Conservation (phyloP, 2,329 filamentous ascomycete species). For the Hirsutella minnesotensis region DNA sequence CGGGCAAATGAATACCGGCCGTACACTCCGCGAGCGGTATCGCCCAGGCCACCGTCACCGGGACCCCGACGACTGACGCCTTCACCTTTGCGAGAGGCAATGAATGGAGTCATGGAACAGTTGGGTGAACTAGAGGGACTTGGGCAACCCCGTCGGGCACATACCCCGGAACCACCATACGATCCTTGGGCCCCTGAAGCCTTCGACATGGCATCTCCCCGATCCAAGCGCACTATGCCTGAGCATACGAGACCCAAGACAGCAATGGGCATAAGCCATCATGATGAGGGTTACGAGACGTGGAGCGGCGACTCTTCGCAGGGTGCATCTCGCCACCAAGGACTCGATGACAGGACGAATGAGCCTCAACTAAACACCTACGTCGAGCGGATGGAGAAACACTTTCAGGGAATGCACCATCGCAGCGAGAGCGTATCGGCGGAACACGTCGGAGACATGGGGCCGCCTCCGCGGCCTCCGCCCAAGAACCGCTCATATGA, state of each 20-base stretch:
- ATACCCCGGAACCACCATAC: slow-evolving; percentile 43
- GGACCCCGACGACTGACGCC: slow-evolving; percentile 62
- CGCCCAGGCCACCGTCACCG: slow-evolving; percentile 58
- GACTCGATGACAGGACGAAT: slow-evolving; percentile 33
- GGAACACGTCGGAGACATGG: slow-evolving; percentile 32
- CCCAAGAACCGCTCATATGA: slow-evolving; percentile 40
- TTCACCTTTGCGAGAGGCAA: slow-evolving; percentile 83
- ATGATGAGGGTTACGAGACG: slow-evolving; percentile 50
- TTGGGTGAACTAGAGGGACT: slow-evolving; percentile 60
- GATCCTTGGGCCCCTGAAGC: slow-evolving; percentile 88
- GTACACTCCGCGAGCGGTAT: slow-evolving; percentile 44
- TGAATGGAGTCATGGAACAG: slow-evolving; percentile 97
- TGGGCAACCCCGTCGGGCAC: slow-evolving; percentile 41
- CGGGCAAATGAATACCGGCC: slow-evolving; percentile 18
- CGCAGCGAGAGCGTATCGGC: slow-evolving; percentile 33
- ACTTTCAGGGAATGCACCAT: slow-evolving; percentile 60
- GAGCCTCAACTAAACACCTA: slow-evolving; percentile 70
- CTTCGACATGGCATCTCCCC: slow-evolving; percentile 46
- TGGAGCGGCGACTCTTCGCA: slow-evolving; percentile 43
- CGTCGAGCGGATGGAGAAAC: slow-evolving; percentile 82
- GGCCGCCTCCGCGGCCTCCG: slow-evolving; percentile 53
- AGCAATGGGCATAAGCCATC: slow-evolving; percentile 55
- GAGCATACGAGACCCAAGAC: slow-evolving; percentile 46
- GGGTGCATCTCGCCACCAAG: slow-evolving; percentile 28
- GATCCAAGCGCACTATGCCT: slow-evolving; percentile 13